Evolutionary conservation across 2,329 filamentous ascomycete genomes (phyloP).

Genomic region (Zasmidium citrigriseum): DNA sequence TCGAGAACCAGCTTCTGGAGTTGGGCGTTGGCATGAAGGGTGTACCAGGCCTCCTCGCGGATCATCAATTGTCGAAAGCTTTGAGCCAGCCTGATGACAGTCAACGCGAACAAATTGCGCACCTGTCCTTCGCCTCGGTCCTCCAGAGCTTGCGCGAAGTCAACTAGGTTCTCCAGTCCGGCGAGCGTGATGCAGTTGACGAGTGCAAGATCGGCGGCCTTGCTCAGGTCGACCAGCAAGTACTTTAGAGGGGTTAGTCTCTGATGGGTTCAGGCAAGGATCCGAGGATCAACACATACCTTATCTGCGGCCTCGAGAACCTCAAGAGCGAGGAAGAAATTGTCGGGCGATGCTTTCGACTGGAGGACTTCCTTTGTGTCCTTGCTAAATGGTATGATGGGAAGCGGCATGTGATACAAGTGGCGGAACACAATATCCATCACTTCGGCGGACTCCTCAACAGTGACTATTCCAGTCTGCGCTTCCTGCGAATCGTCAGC

Average conservation of each 20-base stretch:
- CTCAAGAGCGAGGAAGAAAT: not conserved
- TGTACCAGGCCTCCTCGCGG: not conserved
- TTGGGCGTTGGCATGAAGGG: not conserved
- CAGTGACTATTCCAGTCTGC: not conserved
- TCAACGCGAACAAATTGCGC: not conserved
- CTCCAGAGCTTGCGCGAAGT: not conserved
- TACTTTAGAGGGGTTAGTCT: not conserved
- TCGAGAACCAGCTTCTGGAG: not conserved
- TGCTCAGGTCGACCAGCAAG: not conserved
- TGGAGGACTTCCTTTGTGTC: not conserved
- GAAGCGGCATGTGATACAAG: constrained; percentile 1
- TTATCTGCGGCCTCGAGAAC: not conserved
- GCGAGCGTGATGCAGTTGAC: not conserved
- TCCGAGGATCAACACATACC: too few species aligned
- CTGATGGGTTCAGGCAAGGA: too few species aligned
- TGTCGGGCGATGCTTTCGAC: not conserved
- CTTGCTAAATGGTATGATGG: not conserved
- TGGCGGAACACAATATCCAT: constrained; percentile 5
- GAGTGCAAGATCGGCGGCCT: not conserved
- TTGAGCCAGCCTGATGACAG: not conserved
- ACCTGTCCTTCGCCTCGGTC: not conserved
- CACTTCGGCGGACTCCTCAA: not conserved
- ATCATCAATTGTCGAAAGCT: not conserved
- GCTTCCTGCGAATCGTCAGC: not conserved
- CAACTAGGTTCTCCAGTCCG: not conserved